Evolutionary conservation across 257 asterid species (phyloP).

Genomic region (Solanum pimpinellifolium): DNA sequence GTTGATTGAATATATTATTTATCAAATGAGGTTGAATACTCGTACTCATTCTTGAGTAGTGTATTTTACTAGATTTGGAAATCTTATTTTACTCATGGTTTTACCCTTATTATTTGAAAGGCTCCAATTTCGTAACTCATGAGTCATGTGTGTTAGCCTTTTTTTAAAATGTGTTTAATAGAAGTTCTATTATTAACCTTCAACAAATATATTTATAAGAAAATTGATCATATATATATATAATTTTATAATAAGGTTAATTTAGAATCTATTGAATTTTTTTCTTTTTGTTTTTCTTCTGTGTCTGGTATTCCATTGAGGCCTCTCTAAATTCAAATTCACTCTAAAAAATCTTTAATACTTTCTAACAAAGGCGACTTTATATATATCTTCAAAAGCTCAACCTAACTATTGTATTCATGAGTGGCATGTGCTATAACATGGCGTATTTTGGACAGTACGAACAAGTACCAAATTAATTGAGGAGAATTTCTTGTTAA

Average conservation of each 20-base stretch:
- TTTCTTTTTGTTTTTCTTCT: accelerated
- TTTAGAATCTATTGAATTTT: not conserved
- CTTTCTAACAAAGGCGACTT: too few species aligned
- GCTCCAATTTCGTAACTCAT: not conserved
- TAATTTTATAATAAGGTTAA: not conserved
- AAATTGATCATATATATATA: too few species aligned
- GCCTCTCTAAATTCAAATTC: too few species aligned
- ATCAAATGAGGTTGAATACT: not conserved
- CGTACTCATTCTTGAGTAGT: not conserved
- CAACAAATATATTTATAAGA: not conserved
- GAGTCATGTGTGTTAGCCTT: not conserved
- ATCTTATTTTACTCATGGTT: not conserved
- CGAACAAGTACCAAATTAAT: not conserved
- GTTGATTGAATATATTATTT: too few species aligned
- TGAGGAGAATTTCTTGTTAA: not conserved
- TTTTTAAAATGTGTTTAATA: not conserved
- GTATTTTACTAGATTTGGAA: not conserved
- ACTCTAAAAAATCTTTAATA: too few species aligned
- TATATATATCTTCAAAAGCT: not conserved
- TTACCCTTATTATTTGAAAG: not conserved
- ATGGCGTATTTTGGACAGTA: not conserved
- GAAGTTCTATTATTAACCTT: not conserved
- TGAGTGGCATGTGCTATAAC: not conserved
- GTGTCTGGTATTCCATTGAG: too few species aligned
- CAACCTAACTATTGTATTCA: not conserved